A percentile compares a stretch with the other conserved stretches of the same genome.
These are phyloP conservation scores for Salvia sclarea DNA, from an alignment of 305 asterid species.

Conservation along the genomic window DNA sequence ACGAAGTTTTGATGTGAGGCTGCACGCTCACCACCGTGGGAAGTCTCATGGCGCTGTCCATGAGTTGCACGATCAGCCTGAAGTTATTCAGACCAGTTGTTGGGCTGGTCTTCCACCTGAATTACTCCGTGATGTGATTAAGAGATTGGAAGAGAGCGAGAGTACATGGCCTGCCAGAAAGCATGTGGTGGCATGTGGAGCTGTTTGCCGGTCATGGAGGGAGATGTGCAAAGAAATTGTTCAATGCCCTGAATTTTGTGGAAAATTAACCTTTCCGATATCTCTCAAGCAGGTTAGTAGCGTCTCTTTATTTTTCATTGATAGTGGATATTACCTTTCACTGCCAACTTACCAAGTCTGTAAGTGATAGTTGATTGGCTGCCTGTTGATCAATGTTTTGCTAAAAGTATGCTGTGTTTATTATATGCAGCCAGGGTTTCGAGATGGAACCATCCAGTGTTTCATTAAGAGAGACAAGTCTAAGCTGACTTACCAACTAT, in stretches of 20 bases:
- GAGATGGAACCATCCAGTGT: conserved; percentile 87
- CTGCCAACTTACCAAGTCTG: background rate
- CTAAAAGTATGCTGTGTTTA: conserved; percentile 23
- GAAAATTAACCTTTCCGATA: conserved; percentile 80
- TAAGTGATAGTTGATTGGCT: conserved; percentile 19
- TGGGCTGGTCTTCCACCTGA: conserved; percentile 93
- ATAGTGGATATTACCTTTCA: background rate
- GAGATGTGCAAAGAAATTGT: conserved; percentile 84
- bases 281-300: conserved; percentile 79
- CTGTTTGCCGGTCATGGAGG: conserved; percentile 91
- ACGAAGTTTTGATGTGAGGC: conserved; percentile 64
- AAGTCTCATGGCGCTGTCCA: conserved; percentile 82
- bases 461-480: conserved; percentile 85
- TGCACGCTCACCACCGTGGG: conserved; percentile 52
- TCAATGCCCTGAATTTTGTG: conserved; percentile 61
- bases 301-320: conserved; percentile 5
- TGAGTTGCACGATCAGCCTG: conserved; percentile 64
- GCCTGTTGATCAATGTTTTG: background rate
- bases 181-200: conserved; percentile 79
- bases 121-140: conserved; percentile 76
- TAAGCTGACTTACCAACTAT: conserved; percentile 75
- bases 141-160: conserved; percentile 84
- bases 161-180: conserved; percentile 84
- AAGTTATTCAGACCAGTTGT: conserved; percentile 69
- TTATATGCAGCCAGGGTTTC: conserved; percentile 70